Base-by-base conservation (phyloP, 805 yeast genomes). In the Candida dajiaensis region DNA sequence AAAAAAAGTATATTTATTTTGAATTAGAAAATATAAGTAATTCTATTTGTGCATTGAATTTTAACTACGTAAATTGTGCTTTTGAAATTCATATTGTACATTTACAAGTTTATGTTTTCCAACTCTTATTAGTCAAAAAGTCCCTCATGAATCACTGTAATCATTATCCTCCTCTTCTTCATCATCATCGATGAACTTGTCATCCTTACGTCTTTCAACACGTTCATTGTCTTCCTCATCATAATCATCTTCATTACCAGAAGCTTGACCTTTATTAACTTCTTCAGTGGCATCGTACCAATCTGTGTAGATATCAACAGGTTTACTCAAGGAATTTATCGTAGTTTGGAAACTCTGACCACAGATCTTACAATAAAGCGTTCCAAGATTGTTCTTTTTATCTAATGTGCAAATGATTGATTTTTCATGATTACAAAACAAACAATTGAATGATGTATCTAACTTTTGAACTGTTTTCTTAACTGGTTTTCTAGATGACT, bases 201-300 rank as follows among this genome's bases (percentile, higher is more conserved):
- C 58, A 25, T 51, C 53, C 18, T 50, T 43, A n/a, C 41, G 33
- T 40, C 45, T 46, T 36, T 55, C 53, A 13, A 43, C 46, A 6
- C 38, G 42, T 20, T 52, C 59, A 11, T 37, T 45, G 3, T 46
- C 69, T 13, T 67, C 67, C 26, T 62, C 68, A 44, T 67, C 63
- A 28, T 60, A 69, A 23, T 56, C 67, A 13, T 59, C 67, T 6
- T 55, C 56, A 12, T 59, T 67, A 45, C 28, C 45, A 10, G 41
- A 37, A 21, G 57, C 63, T 33, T 61, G 63, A 10, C 68, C 69
- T 40, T 65, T 65, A 50, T 72, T 71, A 19, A 71, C 76, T 40
- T 83, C 88, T 54, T 85, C 87, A 0, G 92, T 94, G 44, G 98
- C 98, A 71, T 92, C 99, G 44, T 89, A 89, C 99, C 99, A 92